Evolutionary conservation across 306 rosid species (phyloP).

Genomic region (Nissolia schottii): DNA sequence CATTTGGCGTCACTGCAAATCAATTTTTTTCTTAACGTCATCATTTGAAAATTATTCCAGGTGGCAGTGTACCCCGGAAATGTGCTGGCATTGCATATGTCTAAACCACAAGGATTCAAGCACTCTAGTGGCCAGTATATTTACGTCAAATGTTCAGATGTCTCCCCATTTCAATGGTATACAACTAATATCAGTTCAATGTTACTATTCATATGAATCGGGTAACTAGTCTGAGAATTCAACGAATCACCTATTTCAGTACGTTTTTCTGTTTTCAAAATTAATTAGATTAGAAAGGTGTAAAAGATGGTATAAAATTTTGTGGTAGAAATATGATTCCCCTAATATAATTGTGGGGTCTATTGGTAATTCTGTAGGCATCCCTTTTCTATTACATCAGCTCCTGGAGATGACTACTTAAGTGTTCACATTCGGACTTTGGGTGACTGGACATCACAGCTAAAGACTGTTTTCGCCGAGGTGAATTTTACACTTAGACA

Average conservation of each 20-base stretch:
- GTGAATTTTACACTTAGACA: slow-evolving; percentile 34
- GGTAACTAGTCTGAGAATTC: too few relatives aligned
- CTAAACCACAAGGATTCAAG: slow-evolving; percentile 79
- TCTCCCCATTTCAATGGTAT: slow-evolving; percentile 88
- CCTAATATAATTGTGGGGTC: not conserved
- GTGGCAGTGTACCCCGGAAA: slow-evolving; percentile 93
- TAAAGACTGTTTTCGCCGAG: slow-evolving; percentile 65
- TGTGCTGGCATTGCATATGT: slow-evolving; percentile 71
- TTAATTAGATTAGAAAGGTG: not conserved
- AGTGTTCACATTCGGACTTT: slow-evolving; percentile 78
- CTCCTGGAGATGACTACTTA: slow-evolving; percentile 77
- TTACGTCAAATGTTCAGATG: slow-evolving; percentile 60
- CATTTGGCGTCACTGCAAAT: not conserved
- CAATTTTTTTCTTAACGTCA: not conserved
- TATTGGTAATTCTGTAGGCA: slow-evolving; percentile 45
- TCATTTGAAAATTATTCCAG: slow-evolving; percentile 25
- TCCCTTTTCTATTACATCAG: slow-evolving; percentile 81
- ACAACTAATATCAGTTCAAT: not conserved
- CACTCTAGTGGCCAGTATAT: slow-evolving; percentile 85
- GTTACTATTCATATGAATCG: not conserved
- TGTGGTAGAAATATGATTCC: not conserved
- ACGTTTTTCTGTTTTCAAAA: not conserved
- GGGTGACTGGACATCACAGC: slow-evolving; percentile 89
- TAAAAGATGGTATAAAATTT: not conserved
- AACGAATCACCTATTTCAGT: not conserved